phyloP scores from a whole-genome alignment of 2,329 filamentous ascomycete species.

The Calonectria pseudoreteaudii region DNA sequence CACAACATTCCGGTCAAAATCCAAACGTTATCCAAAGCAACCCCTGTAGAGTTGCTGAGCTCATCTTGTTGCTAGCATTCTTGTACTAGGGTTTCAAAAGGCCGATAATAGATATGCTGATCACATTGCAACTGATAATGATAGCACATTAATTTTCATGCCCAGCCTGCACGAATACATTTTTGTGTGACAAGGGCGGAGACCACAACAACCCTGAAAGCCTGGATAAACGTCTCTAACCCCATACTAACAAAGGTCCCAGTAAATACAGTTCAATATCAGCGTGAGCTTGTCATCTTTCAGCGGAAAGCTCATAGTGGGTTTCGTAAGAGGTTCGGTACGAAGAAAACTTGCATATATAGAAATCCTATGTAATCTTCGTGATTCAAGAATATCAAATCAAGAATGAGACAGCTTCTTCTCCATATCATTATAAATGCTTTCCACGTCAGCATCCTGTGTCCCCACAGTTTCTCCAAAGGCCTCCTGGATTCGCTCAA shows the following conservation, averaged over 20 bases:
- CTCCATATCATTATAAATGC: slow-evolving; percentile 16
- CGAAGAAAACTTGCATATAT: too few species aligned
- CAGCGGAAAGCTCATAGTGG: too few species aligned
- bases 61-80: neutral
- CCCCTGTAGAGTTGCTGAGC: neutral
- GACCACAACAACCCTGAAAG: too few species aligned
- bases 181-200: too few species aligned
- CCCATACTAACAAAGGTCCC: too few species aligned
- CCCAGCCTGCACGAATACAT: too few species aligned
- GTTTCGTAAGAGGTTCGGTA: too few species aligned
- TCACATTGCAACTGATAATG: neutral
- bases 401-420: neutral
- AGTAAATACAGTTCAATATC: too few species aligned
- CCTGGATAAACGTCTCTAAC: too few species aligned
- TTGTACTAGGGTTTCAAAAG: too few species aligned
- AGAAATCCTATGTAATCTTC: too few species aligned
- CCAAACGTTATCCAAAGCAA: neutral
- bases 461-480: slow-evolving; percentile 27
- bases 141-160: neutral
- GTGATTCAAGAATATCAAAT: neutral
- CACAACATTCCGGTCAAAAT: neutral
- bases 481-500: slow-evolving; percentile 28
- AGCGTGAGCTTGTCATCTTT: too few species aligned
- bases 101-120: neutral
- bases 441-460: neutral